These are phyloP conservation scores for Leucogyrophana mollusca DNA, from an alignment of 768 basidiomycete genomes.

Conservation along the genomic window DNA sequence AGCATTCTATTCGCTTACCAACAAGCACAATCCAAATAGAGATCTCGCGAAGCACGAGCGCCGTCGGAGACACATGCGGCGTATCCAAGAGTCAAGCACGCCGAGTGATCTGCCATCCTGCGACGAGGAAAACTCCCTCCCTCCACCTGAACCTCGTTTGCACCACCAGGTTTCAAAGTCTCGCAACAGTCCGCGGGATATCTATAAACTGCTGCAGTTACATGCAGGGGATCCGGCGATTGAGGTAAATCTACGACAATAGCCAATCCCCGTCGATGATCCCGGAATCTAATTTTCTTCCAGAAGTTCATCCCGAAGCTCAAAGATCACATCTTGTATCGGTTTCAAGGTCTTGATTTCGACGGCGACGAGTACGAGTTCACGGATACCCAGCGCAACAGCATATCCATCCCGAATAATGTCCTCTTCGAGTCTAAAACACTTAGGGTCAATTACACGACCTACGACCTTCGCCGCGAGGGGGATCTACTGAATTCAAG, in stretches of 20 bases:
- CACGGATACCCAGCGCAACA: not conserved
- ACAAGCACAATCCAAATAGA: not conserved
- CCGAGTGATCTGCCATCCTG: too few species aligned
- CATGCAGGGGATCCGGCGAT: not conserved
- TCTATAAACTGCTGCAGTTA: not conserved
- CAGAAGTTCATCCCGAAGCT: not conserved
- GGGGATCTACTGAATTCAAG: slow-evolving; percentile 5
- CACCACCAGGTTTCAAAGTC: not conserved
- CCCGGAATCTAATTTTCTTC: too few species aligned
- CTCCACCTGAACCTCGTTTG: not conserved
- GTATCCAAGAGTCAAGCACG: too few species aligned
- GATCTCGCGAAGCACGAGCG: slow-evolving; percentile 1
- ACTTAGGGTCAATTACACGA: slow-evolving; percentile 11
- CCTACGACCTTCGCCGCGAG: slow-evolving; percentile 15
- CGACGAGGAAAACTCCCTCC: too few species aligned
- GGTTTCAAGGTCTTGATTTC: not conserved
- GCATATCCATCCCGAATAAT: not conserved
- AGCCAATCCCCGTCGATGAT: too few species aligned
- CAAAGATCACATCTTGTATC: not conserved
- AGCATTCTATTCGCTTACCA: not conserved
- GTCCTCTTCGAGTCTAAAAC: not conserved
- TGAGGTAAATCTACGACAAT: not conserved
- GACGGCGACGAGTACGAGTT: not conserved
- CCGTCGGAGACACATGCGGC: not conserved
- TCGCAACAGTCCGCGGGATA: not conserved